Evolutionary conservation across 768 basidiomycete species (phyloP), one percentile per base, ranked within the genome.

Genomic region (Mycena galopus): DNA sequence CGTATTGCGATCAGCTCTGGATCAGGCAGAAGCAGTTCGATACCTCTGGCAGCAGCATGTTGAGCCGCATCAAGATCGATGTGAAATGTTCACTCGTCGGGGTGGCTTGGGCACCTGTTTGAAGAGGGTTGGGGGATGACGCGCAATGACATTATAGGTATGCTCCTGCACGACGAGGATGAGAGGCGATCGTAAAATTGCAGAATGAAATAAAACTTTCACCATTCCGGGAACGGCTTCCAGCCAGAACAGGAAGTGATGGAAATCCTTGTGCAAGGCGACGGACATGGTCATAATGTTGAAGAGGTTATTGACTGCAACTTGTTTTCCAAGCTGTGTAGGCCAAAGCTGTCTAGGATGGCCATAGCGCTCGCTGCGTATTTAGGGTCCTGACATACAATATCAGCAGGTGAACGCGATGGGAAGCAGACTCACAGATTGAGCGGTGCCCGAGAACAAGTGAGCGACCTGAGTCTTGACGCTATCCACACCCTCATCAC

Each of bases 241-340:
- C 10, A 74, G 39, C 73, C 73, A 73, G 35, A 74, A 61, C 25
- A 30, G 10, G 42, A 71, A 57, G 5, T 71, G 21, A n/a, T 74
- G 37, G 30, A 74, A 74, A 14, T 5, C 25, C 16, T 27, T 23
- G 53, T 67, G 73, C 14, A 74, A 39, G 17, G 25, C 0, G 29
- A 32, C 29, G 35, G 50, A 51, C 69, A 74, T 47, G 29, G 73
- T 74, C 55, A 74, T 64, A 6, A 67, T 69, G 50, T 74, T 71
- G 47, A 17, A 66, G 6, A 71, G n/a, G 35, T 70, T 67, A 35
- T 74, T 63, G 33, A 39, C 64, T 27, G 51, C 12, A 74, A 19
- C 35, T 56, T 39, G 30, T 56, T 9, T 55, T 17, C 51, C 29
- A 56, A 1, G 29, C 19, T 35, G 21, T 47, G 23, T 19, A 74